A percentile compares a stretch with the other conserved stretches of the same genome.
phyloP scores from a whole-genome alignment of 2,329 filamentous ascomycete species.

The Ramularia endophylla region DNA sequence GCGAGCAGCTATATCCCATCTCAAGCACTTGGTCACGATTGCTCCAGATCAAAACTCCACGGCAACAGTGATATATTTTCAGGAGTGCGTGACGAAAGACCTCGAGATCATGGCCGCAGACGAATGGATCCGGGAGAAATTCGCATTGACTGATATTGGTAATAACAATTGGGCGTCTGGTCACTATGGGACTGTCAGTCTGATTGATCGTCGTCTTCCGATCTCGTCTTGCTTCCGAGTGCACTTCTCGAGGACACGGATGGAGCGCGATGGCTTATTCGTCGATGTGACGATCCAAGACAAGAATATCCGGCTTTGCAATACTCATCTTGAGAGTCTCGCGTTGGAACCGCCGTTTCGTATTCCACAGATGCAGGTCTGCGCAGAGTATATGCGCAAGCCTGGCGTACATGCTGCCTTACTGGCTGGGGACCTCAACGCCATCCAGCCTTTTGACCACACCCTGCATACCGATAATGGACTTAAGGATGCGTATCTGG shows the following conservation, averaged over 20 bases:
- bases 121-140: conserved; percentile 44
- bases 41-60: conserved; percentile 10
- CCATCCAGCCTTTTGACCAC: conserved; percentile 50
- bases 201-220: conserved; percentile 45
- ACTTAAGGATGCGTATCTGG: conserved; percentile 49
- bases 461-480: conserved; percentile 44
- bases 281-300: conserved; percentile 41
- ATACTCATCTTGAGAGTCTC: conserved; percentile 54
- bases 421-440: conserved; percentile 53
- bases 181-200: conserved; percentile 49
- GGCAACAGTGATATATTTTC: conserved; percentile 44
- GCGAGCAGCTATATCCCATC: conserved; percentile 35
- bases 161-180: conserved; percentile 39
- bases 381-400: conserved; percentile 40
- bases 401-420: conserved; percentile 37
- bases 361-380: conserved; percentile 43
- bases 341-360: conserved; percentile 44
- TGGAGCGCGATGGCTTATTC: conserved; percentile 51
- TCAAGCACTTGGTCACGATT: conserved; percentile 28
- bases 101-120: conserved; percentile 39
- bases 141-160: conserved; percentile 46
- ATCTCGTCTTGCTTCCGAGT: conserved; percentile 47
- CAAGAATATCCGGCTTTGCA: conserved; percentile 45
- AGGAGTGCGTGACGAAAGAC: conserved; percentile 48
- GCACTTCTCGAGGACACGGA: conserved; percentile 41